Conservation (phyloP, 106 monocot species). For the Ottelia alismoides region DNA sequence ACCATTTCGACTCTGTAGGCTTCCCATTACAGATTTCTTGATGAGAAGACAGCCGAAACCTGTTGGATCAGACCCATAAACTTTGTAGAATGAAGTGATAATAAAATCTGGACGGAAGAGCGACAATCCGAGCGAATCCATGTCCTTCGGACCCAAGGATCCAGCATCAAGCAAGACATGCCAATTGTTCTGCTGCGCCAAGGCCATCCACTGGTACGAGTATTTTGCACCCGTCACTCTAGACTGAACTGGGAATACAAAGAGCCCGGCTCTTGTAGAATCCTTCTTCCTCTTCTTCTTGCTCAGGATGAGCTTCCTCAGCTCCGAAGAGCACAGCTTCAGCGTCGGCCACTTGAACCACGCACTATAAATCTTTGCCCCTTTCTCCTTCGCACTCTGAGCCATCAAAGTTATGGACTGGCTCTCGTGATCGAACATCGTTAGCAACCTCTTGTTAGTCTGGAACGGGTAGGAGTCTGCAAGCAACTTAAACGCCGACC, state of each 20-base stretch:
- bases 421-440: conserved; percentile 97
- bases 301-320: conserved; percentile 57
- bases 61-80: conserved; percentile 15
- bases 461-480: conserved; percentile 89
- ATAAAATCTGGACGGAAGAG: conserved; percentile 94
- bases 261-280: conserved; percentile 64
- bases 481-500: conserved; percentile 79
- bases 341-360: conserved; percentile 85
- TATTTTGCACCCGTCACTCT: conserved; percentile 87
- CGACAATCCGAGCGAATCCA: conserved; percentile 90
- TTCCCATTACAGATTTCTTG: conserved; percentile 72
- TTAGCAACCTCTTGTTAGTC: conserved; percentile 76
- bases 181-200: conserved; percentile 97
- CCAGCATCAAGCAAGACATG: conserved; percentile 97
- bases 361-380: conserved; percentile 59
- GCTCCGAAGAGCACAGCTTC: conserved; percentile 65
- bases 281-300: conserved; percentile 81
- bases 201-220: conserved; percentile 97
- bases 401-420: conserved; percentile 90
- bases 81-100: conserved; percentile 51
- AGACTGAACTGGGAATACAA: conserved; percentile 92
- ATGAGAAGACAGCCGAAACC: conserved; percentile 75
- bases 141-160: conserved; percentile 90
- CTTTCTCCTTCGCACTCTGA: conserved; percentile 75
- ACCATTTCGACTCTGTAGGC: conserved; percentile 64